Conservation (phyloP, 192 early-diverging fungal genomes). For the Piromyces sp. region DNA sequence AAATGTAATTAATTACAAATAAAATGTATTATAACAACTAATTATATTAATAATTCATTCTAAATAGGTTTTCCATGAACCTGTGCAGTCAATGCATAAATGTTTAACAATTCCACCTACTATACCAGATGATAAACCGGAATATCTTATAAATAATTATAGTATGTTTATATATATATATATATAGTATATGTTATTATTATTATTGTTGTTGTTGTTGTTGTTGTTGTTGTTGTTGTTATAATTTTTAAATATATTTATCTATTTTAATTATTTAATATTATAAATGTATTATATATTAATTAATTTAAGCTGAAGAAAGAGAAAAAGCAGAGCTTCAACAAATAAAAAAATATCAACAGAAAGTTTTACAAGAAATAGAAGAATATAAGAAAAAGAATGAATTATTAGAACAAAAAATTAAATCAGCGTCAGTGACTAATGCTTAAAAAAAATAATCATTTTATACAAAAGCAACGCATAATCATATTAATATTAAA, state of each 20-base stretch:
- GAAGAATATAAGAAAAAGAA: slow-evolving; percentile 22
- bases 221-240: too few species aligned
- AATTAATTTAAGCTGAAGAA: slow-evolving; percentile 23
- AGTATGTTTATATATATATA: slow-evolving; percentile 8
- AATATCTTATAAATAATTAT: slow-evolving; percentile 17
- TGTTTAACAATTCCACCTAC: slow-evolving; percentile 27
- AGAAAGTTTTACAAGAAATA: slow-evolving; percentile 33
- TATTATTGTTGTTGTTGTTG: too few species aligned
- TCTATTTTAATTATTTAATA: not conserved
- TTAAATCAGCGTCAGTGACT: not conserved
- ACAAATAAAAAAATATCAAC: slow-evolving; percentile 34
- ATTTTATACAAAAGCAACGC: too few species aligned
- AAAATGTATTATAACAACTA: too few species aligned
- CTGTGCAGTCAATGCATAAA: slow-evolving; percentile 53
- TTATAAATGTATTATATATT: not conserved
- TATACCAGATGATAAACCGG: slow-evolving; percentile 19
- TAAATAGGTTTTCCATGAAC: slow-evolving; percentile 35
- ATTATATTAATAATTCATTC: too few species aligned
- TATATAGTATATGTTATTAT: not conserved
- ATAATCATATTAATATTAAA: too few species aligned
- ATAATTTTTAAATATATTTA: not conserved
- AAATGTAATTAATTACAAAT: too few species aligned
- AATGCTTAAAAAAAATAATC: not conserved
- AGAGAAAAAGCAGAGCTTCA: slow-evolving; percentile 53
- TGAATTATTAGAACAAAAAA: slow-evolving; percentile 18